phyloP scores from a whole-genome alignment of 2,329 filamentous ascomycete genomes.

The Diplodia corticola region DNA sequence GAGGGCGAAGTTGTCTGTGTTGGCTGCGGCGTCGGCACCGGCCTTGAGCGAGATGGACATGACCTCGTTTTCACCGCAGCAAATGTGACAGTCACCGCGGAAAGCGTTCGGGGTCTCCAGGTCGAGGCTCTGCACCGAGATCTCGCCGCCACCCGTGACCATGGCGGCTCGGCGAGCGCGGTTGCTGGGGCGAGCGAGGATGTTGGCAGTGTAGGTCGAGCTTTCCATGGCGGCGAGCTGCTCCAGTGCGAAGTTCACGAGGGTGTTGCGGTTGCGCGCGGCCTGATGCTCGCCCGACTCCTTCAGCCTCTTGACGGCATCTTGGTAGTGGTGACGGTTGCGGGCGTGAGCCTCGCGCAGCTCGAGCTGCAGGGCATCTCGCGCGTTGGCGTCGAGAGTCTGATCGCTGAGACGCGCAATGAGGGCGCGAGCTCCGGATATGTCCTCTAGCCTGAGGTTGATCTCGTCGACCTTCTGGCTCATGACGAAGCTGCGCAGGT shows the following conservation, averaged over 20 bases:
- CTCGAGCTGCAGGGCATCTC: conserved; percentile 28
- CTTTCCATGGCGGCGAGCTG: conserved; percentile 32
- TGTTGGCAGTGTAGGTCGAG: conserved; percentile 36
- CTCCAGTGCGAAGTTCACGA: conserved; percentile 33
- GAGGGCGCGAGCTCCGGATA: conserved; percentile 33
- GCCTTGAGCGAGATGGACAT: conserved; percentile 38
- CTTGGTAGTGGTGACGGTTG: conserved; percentile 33
- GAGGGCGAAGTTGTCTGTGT: conserved; percentile 38
- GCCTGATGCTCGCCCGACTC: conserved; percentile 24
- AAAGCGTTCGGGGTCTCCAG: conserved; percentile 30
- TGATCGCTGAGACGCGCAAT: conserved; percentile 29
- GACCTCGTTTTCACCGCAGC: conserved; percentile 36
- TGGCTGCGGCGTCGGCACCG: conserved; percentile 29
- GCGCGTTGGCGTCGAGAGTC: conserved; percentile 22
- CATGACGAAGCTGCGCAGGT: conserved; percentile 31
- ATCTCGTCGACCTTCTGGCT: conserved; percentile 35
- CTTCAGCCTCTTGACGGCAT: conserved; percentile 24
- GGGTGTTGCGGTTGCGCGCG: conserved; percentile 30
- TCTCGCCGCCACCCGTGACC: conserved; percentile 1
- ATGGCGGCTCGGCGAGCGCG: conserved; percentile 34
- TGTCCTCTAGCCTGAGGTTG: conserved; percentile 33
- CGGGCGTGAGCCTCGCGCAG: conserved; percentile 34
- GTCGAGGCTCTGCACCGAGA: conserved; percentile 29
- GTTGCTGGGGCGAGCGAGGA: conserved; percentile 36
- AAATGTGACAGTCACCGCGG: conserved; percentile 34